phyloP scores from a whole-genome alignment of 1,284 basidiomycete genomes.

The Trichosporon faecale region DNA sequence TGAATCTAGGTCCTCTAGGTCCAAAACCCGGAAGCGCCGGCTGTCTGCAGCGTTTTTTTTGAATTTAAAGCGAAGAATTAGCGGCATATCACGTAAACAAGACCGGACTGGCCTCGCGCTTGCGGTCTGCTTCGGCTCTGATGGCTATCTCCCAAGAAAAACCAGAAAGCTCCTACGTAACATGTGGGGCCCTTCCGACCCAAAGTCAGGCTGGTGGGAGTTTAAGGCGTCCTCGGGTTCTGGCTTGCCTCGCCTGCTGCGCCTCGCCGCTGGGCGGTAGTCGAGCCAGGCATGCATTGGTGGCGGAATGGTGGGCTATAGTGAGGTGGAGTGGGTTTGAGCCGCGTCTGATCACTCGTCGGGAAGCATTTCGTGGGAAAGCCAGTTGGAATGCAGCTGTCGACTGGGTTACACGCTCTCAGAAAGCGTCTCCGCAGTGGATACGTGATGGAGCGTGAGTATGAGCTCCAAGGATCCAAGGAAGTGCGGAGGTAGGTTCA shows the following conservation, averaged over 20 bases:
- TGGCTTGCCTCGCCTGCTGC: neutral
- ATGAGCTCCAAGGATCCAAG: neutral
- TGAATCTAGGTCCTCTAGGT: neutral
- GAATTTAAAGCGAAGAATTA: neutral
- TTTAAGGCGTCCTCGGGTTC: neutral
- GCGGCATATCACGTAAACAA: constrained; percentile 11
- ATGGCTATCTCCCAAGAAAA: neutral
- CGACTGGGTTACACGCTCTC: neutral
- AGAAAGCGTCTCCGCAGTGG: neutral
- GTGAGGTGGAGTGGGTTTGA: neutral
- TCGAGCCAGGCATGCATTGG: neutral
- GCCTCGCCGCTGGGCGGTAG: neutral
- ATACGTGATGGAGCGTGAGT: neutral
- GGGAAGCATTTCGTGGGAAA: neutral
- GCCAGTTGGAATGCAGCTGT: constrained; percentile 1
- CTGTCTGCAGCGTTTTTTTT: constrained; percentile 2
- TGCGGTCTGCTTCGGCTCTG: neutral
- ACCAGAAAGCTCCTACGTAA: neutral
- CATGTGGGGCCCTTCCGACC: constrained; percentile 9
- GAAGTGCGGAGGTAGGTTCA: neutral
- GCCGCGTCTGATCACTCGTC: neutral
- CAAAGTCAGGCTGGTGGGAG: neutral
- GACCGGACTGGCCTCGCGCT: neutral
- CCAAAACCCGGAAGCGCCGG: constrained; percentile 7
- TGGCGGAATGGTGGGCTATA: neutral